Percentiles rank a stretch among this genome's conserved stretches.
Conservation (phyloP, 2,329 filamentous ascomycete genomes). For the Arthrobotrys musiformis region DNA sequence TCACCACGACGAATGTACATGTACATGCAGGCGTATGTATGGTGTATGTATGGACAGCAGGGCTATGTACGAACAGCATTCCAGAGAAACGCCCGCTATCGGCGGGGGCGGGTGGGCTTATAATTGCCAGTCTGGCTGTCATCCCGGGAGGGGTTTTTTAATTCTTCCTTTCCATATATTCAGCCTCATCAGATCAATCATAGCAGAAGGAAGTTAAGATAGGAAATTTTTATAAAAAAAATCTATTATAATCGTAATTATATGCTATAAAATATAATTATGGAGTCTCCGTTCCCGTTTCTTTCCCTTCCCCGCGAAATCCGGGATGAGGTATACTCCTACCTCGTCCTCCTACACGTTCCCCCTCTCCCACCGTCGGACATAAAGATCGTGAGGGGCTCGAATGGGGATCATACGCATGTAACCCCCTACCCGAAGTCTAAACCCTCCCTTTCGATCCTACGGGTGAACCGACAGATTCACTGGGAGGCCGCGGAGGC, state of each 20-base stretch:
- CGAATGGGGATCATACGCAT: not conserved
- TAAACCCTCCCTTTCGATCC: not conserved
- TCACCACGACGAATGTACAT: no score
- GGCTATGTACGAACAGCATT: no score
- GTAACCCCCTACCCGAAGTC: not conserved
- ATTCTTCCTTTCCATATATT: no score
- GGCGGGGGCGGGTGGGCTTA: no score
- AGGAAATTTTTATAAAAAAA: not conserved
- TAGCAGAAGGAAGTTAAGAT: no score
- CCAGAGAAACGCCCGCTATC: no score
- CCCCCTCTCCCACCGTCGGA: not conserved
- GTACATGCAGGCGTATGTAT: no score
- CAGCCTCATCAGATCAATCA: no score
- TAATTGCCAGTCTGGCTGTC: no score
- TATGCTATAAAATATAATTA: no score
- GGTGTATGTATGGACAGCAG: no score
- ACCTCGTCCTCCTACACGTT: constrained; percentile 12
- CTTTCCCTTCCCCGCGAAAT: constrained; percentile 27
- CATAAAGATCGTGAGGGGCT: not conserved
- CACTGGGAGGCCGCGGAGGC: not conserved
- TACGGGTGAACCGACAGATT: constrained; percentile 6
- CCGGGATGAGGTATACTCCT: constrained; percentile 31
- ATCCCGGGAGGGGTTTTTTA: no score
- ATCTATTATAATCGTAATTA: not conserved
- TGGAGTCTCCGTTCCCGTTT: constrained; percentile 7